phyloP scores from a whole-genome alignment of 257 asterid species.

The Lycium barbarum region DNA sequence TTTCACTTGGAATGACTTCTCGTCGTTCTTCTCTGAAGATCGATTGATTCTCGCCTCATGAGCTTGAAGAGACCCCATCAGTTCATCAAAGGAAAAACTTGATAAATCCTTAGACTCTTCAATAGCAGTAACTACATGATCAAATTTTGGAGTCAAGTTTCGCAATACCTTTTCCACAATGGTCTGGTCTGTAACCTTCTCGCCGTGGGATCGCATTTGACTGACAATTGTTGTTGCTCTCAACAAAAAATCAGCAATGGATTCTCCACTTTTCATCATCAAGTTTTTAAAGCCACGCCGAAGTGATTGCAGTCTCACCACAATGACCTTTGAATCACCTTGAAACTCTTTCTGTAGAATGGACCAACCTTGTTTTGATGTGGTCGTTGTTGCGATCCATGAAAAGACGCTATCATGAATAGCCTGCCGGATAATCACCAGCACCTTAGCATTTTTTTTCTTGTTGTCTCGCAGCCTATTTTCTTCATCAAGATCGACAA shows the following conservation, averaged over 20 bases:
- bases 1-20: no score
- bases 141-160: no score
- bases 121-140: no score
- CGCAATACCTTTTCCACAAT: no score
- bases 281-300: no score
- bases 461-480: background rate
- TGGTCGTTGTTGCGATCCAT: background rate
- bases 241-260: background rate
- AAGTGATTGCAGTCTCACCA: slow-evolving; percentile 9
- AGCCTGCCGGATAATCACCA: slow-evolving; percentile 19
- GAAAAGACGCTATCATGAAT: slow-evolving; percentile 26
- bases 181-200: no score
- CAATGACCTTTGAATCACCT: slow-evolving; percentile 14
- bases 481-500: background rate
- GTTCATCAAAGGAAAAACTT: no score
- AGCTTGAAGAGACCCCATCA: no score
- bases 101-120: no score
- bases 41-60: no score
- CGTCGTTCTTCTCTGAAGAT: no score
- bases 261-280: background rate
- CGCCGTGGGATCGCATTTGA: background rate
- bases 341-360: background rate
- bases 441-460: slow-evolving; percentile 21
- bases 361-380: slow-evolving; percentile 22
- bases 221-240: background rate